A percentile compares a stretch with the other conserved stretches of the same genome.
These are phyloP conservation scores for Ceratocystiopsis brevicomis DNA, from an alignment of 2,329 filamentous ascomycete species.

Conservation along the genomic window DNA sequence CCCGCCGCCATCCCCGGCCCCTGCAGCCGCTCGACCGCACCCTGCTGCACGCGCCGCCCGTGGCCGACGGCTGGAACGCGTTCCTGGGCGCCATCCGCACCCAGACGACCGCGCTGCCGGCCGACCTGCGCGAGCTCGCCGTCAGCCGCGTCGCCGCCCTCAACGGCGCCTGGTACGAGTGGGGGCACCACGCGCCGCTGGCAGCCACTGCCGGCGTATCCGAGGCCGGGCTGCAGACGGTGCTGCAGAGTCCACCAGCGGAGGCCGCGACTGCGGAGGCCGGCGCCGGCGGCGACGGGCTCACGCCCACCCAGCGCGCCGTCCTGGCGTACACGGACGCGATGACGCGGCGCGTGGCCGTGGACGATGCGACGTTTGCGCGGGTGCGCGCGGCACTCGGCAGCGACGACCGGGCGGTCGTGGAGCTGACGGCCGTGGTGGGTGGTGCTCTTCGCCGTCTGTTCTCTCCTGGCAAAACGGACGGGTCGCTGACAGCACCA, in stretches of 20 bases:
- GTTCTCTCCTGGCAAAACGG: background rate
- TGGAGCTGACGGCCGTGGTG: constrained; percentile 64
- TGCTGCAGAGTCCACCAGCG: constrained; percentile 14
- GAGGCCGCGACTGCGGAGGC: constrained; percentile 13
- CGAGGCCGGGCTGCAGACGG: constrained; percentile 26
- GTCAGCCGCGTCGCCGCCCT: constrained; percentile 66
- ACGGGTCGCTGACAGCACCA: too few species aligned
- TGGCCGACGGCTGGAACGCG: constrained; percentile 59
- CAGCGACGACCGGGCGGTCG: constrained; percentile 47
- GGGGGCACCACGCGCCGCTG: constrained; percentile 59
- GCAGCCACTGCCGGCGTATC: constrained; percentile 37
- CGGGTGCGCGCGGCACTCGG: constrained; percentile 38
- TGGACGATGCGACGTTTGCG: constrained; percentile 49
- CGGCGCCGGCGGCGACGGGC: background rate
- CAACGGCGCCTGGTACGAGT: constrained; percentile 74
- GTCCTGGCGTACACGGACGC: constrained; percentile 61
- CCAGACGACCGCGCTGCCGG: constrained; percentile 30
- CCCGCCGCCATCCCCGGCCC: constrained; percentile 47
- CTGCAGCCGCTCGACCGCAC: constrained; percentile 59
- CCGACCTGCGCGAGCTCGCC: constrained; percentile 52
- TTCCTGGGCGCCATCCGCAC: constrained; percentile 47
- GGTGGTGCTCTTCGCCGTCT: too few species aligned
- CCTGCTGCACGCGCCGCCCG: constrained; percentile 52
- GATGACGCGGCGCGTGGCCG: constrained; percentile 59
- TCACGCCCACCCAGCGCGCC: constrained; percentile 45